phyloP scores from a whole-genome alignment of 768 basidiomycete species.

The Hygrocybe punicea region DNA sequence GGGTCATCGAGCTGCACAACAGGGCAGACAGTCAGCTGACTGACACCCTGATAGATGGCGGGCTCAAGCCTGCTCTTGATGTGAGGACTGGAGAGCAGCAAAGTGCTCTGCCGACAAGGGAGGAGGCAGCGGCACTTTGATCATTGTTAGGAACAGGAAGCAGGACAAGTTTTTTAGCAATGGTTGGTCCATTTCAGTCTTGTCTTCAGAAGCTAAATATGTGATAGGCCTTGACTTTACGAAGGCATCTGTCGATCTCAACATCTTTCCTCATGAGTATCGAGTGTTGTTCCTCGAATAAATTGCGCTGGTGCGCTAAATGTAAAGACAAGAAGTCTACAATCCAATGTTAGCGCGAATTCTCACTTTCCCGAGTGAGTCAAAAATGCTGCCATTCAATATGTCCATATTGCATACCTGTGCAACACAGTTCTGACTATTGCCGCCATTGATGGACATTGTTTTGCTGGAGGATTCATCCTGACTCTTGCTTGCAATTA shows the following conservation, averaged over 20 bases:
- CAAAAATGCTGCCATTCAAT: not conserved
- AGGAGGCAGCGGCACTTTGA: constrained; percentile 65
- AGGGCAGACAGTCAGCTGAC: constrained; percentile 72
- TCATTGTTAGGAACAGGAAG: constrained; percentile 68
- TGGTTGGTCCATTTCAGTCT: constrained; percentile 38
- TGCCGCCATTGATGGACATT: constrained; percentile 80
- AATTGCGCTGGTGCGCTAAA: constrained; percentile 7
- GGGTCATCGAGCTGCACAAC: constrained; percentile 81
- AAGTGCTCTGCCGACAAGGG: constrained; percentile 43
- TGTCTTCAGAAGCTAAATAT: not conserved
- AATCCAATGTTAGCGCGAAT: constrained; percentile 70
- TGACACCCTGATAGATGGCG: constrained; percentile 51
- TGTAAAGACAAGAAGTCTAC: constrained; percentile 51
- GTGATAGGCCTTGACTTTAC: constrained; percentile 60
- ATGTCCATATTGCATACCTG: constrained; percentile 3
- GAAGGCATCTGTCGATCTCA: constrained; percentile 47
- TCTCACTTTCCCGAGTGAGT: constrained; percentile 72
- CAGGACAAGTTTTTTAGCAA: constrained; percentile 92
- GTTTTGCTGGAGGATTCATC: constrained; percentile 81
- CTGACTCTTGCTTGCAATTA: constrained; percentile 82
- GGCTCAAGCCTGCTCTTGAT: constrained; percentile 67
- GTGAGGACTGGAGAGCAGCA: constrained; percentile 46
- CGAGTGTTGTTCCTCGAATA: not conserved
- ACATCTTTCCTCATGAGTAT: constrained; percentile 62
- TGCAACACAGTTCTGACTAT: constrained; percentile 67